Evolutionary conservation across 164 flowering plant genomes (phyloP), one percentile per base, ranked within the genome.

Genomic region (Chloranthus sessilifolius): DNA sequence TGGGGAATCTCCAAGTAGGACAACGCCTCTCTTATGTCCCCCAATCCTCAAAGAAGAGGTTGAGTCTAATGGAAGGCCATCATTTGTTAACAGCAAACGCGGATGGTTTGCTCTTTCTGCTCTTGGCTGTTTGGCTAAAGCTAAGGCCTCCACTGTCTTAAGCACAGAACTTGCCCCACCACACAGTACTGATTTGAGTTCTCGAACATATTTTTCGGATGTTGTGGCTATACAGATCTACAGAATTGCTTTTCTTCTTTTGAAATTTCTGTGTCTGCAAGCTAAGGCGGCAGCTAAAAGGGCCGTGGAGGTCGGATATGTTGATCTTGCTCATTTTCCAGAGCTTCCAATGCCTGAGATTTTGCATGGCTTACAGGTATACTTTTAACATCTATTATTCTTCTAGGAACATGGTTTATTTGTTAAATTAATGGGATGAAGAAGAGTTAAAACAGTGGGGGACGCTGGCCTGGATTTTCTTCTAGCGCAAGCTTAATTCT

Each of bases 301-400:
- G 53, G 90, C 92, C 0, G 91, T 81, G 63, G 99, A 92, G 42
- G 74, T 83, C 43, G 96, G 95, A 1, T 85, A 67, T 58, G 71
- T 92, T 42, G 94, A 88, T 68, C 81, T 86, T 60, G 79, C 85
- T 31, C 89, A 77, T 68, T 81, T 84, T 66, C 96, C 99, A 7
- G 99, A 92, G 69, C 92, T 92, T 47, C 99, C 99, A 19, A 77
- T 84, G 91, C 96, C 99, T 55, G 94, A 88, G 59, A 88, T 92
- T 55, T 68, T 88, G 40, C 96, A 92, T 61, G 84, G 95, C 7
- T 63, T 92, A 62, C 96, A 92, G 95, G 99, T 92, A 66, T 23
- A 17, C 12, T n/a, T 36, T 16, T 53, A 41, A 3, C 16, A 43
- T 28, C 24, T 9, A 27, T 36, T 24, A 1, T 10, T 38, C 17